phyloP scores from a whole-genome alignment of 805 yeast species.

The Starmerella stellata region DNA sequence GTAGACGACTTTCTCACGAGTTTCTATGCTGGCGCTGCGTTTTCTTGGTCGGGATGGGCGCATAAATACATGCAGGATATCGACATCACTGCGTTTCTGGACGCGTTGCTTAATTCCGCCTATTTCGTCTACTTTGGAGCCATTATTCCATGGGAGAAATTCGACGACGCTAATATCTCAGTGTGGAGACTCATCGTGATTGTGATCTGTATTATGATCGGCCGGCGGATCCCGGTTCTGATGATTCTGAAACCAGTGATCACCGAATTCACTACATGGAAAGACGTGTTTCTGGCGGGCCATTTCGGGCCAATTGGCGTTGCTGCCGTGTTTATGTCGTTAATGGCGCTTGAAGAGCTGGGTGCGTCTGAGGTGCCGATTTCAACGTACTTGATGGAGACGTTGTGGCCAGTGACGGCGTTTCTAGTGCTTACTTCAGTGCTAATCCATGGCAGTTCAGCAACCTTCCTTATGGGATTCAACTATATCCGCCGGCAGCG shows the following conservation, averaged over 20 bases:
- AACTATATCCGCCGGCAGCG: no score
- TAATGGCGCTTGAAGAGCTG: slow-evolving; percentile 26
- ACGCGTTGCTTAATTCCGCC: slow-evolving; percentile 44
- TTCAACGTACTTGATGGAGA: slow-evolving; percentile 31
- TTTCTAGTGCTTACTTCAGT: slow-evolving; percentile 68
- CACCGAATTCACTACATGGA: slow-evolving; percentile 45
- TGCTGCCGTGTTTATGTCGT: slow-evolving; percentile 42
- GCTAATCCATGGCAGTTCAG: slow-evolving; percentile 78
- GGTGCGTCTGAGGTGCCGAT: slow-evolving; percentile 17
- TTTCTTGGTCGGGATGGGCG: slow-evolving; percentile 58
- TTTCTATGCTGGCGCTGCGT: slow-evolving; percentile 55
- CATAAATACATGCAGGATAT: slow-evolving; percentile 29
- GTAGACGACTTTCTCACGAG: slow-evolving; percentile 56
- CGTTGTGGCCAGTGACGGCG: slow-evolving; percentile 67
- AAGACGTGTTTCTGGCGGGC: slow-evolving; percentile 54
- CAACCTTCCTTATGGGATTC: neutral
- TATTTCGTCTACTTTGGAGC: slow-evolving; percentile 56
- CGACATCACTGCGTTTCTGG: slow-evolving; percentile 47
- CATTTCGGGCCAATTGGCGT: slow-evolving; percentile 67
- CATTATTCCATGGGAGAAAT: slow-evolving; percentile 49
- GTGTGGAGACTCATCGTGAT: slow-evolving; percentile 24
- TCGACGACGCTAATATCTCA: slow-evolving; percentile 26
- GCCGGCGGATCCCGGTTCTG: slow-evolving; percentile 23
- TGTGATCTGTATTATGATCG: slow-evolving; percentile 21
- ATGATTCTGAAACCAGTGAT: slow-evolving; percentile 36